Conservation (phyloP, 2,329 filamentous ascomycete species). For the Teratosphaeria zuluensis region DNA sequence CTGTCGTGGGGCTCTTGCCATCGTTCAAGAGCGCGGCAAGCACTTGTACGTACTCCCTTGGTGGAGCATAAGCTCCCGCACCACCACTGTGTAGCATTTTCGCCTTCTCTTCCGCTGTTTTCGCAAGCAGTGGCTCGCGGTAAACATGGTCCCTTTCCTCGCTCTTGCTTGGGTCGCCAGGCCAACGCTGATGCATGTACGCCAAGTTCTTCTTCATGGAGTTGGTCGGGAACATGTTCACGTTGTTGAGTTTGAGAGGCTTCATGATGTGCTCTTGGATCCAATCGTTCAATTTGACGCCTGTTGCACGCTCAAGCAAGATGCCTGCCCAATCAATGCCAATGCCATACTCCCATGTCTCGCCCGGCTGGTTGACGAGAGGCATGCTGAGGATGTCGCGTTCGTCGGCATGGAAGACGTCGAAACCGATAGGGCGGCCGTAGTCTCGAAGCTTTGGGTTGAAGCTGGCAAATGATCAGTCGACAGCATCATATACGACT, state of each 20-base stretch:
- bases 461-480: slow-evolving; percentile 20
- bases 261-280: slow-evolving; percentile 38
- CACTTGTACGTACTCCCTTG: slow-evolving; percentile 53
- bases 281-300: slow-evolving; percentile 35
- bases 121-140: slow-evolving; percentile 37
- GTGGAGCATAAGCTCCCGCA: slow-evolving; percentile 50
- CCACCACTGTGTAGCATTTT: slow-evolving; percentile 50
- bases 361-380: slow-evolving; percentile 54
- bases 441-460: slow-evolving; percentile 34
- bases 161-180: slow-evolving; percentile 22
- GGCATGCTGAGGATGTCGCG: slow-evolving; percentile 43
- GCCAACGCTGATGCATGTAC: slow-evolving; percentile 45
- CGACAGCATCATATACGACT: not conserved
- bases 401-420: slow-evolving; percentile 49
- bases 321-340: slow-evolving; percentile 43
- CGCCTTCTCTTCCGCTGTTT: slow-evolving; percentile 35
- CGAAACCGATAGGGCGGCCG: slow-evolving; percentile 40
- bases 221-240: slow-evolving; percentile 48
- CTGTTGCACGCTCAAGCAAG: slow-evolving; percentile 36
- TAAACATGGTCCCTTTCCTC: slow-evolving; percentile 42
- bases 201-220: slow-evolving; percentile 48
- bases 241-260: slow-evolving; percentile 38
- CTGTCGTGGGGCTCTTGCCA: slow-evolving; percentile 50
- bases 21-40: slow-evolving; percentile 55
- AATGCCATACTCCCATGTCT: slow-evolving; percentile 48